These are phyloP conservation scores for Curvularia sp. DNA, from an alignment of 2,329 filamentous ascomycete genomes.

Conservation along the genomic window DNA sequence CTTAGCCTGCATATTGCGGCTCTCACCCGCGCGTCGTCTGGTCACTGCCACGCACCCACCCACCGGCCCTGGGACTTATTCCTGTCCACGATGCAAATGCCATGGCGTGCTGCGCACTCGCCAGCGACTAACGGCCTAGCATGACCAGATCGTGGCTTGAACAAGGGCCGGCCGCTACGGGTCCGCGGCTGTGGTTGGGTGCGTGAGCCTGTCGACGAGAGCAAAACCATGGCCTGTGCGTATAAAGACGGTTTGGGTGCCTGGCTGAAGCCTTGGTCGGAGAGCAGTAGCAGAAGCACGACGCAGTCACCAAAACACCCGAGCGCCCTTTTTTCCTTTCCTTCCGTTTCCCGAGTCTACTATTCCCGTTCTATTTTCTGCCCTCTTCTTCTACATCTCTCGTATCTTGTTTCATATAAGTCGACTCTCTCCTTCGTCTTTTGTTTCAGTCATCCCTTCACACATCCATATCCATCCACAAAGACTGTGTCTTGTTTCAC, in stretches of 20 bases:
- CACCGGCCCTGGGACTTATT: slow-evolving; percentile 39
- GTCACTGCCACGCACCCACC: slow-evolving; percentile 29
- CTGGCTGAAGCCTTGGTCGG: slow-evolving; percentile 17
- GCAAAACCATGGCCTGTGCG: slow-evolving; percentile 17
- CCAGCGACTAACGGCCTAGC: slow-evolving; percentile 29
- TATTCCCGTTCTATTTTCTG: slow-evolving; percentile 16
- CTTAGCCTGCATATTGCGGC: slow-evolving; percentile 25
- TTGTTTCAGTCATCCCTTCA: slow-evolving; percentile 21
- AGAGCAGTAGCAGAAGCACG: slow-evolving; percentile 13
- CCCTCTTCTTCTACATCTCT: slow-evolving; percentile 3
- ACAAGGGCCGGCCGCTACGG: slow-evolving; percentile 25
- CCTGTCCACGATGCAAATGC: slow-evolving; percentile 26
- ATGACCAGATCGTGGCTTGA: slow-evolving; percentile 28
- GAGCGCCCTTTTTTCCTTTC: slow-evolving; percentile 12
- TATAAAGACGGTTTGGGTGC: slow-evolving; percentile 45
- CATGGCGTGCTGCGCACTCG: slow-evolving; percentile 22
- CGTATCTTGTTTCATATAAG: slow-evolving; percentile 27
- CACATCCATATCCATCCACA: slow-evolving; percentile 9
- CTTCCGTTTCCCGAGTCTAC: slow-evolving; percentile 19
- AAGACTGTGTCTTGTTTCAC: slow-evolving; percentile 18
- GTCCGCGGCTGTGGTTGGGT: slow-evolving; percentile 27
- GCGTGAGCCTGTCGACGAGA: background rate
- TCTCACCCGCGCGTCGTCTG: slow-evolving; percentile 21
- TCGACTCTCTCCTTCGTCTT: slow-evolving; percentile 18
- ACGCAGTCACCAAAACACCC: slow-evolving; percentile 21